phyloP scores from a whole-genome alignment of 2,329 filamentous ascomycete species.

The Geoglossum cookeanum region DNA sequence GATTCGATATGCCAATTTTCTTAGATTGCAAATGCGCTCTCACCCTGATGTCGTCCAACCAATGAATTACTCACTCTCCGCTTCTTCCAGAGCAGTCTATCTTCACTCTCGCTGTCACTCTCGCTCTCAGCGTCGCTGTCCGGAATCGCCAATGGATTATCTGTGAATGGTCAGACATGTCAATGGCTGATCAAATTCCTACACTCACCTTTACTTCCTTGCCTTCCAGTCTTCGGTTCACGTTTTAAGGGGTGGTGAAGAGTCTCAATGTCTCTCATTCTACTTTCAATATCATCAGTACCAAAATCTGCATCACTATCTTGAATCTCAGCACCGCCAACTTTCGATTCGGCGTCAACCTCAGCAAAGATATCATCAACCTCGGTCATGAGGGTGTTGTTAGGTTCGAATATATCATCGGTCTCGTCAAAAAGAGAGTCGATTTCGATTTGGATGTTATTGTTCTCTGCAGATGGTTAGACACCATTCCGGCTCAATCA shows the following conservation, averaged over 20 bases:
- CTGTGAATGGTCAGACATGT: background rate
- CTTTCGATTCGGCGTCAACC: background rate
- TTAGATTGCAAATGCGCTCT: no score
- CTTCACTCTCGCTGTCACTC: no score
- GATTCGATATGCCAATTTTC: no score
- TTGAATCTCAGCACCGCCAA: background rate
- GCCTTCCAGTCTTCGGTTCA: background rate
- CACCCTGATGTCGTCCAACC: no score
- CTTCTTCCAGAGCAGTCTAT: no score
- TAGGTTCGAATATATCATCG: background rate
- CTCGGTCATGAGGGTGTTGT: no score
- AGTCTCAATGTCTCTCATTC: background rate
- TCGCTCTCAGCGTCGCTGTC: background rate
- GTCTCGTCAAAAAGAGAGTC: background rate
- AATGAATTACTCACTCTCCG: no score
- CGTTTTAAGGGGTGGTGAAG: background rate
- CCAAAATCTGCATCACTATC: background rate
- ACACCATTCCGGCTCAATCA: background rate
- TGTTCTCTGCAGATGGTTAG: background rate
- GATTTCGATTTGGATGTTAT: no score
- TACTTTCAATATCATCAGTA: background rate
- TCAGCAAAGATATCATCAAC: background rate
- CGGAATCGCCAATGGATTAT: background rate
- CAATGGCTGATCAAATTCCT: background rate
- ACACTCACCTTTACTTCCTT: background rate